These are phyloP conservation scores for Tylopilus subfusipes DNA, from an alignment of 768 basidiomycete species.

Conservation along the genomic window DNA sequence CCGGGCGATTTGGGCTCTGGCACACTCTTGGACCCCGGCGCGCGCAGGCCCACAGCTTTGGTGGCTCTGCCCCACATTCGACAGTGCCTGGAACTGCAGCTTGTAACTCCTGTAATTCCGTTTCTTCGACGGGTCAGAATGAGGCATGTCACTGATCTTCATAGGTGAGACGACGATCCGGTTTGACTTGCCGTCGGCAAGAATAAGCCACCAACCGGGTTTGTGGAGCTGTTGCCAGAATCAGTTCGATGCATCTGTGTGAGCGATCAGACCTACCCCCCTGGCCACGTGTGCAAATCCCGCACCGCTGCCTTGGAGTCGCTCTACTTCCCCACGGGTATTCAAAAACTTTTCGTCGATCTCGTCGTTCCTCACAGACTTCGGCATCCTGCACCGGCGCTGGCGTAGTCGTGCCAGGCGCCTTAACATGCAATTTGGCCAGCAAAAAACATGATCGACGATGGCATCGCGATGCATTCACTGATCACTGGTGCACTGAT, in stretches of 20 bases:
- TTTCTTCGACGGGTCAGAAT: constrained; percentile 43
- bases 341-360: constrained; percentile 70
- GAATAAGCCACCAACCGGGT: constrained; percentile 88
- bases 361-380: constrained; percentile 51
- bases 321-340: constrained; percentile 60
- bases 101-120: constrained; percentile 80
- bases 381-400: constrained; percentile 38
- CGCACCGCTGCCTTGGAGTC: constrained; percentile 43
- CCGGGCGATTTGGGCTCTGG: no score
- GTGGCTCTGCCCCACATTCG: constrained; percentile 67
- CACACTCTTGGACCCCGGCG: no score
- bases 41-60: no score
- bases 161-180: constrained; percentile 84
- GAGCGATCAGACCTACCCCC: constrained; percentile 43
- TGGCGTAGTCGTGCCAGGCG: constrained; percentile 40
- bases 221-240: constrained; percentile 62
- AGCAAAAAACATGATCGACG: constrained; percentile 84
- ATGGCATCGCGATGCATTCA: constrained; percentile 82
- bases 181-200: constrained; percentile 83
- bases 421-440: constrained; percentile 74
- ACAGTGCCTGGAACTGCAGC: constrained; percentile 93
- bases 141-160: constrained; percentile 77
- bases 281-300: constrained; percentile 92
- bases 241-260: neutral
- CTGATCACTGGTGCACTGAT: constrained; percentile 64